phyloP scores from a whole-genome alignment of 2,329 filamentous ascomycete genomes.

The Thielaviopsis populi region DNA sequence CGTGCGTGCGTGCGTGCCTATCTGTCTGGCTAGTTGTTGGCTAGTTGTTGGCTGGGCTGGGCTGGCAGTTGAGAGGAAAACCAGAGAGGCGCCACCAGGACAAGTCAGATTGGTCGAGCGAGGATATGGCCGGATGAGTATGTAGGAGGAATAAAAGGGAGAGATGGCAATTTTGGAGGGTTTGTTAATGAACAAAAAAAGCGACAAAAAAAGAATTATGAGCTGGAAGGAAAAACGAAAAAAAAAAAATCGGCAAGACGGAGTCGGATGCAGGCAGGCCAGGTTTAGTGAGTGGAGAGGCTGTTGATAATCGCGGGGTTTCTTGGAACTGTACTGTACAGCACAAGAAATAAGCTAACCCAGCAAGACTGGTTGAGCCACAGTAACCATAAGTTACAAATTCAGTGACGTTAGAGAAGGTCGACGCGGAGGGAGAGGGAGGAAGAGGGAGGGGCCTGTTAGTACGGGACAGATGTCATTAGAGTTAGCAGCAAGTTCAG shows the following conservation, averaged over 20 bases:
- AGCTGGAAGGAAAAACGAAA: not conserved
- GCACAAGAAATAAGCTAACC: constrained; percentile 4
- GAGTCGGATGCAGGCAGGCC: constrained; percentile 1
- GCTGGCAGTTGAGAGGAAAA: not conserved
- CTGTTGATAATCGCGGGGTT: constrained; percentile 12
- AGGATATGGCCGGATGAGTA: not conserved
- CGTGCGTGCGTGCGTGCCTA: not conserved
- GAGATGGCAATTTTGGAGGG: not conserved
- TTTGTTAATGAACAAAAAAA: not conserved
- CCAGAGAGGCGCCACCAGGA: not conserved
- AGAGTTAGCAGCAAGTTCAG: not conserved
- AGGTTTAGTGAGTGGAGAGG: not conserved
- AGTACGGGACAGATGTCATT: constrained; percentile 10
- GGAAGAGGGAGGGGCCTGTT: not conserved
- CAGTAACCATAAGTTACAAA: not conserved
- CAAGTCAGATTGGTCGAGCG: constrained; percentile 2
- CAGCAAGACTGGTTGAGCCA: not conserved
- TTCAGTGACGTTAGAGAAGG: not conserved
- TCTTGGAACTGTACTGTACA: not conserved
- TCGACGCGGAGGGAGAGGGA: not conserved
- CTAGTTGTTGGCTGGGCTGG: not conserved
- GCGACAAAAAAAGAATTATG: not conserved
- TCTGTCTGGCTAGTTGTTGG: not conserved
- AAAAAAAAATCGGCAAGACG: not conserved
- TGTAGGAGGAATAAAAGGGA: not conserved